Base-by-base conservation (phyloP, 176 grass and related monocot species). In the Puya raimondii region DNA sequence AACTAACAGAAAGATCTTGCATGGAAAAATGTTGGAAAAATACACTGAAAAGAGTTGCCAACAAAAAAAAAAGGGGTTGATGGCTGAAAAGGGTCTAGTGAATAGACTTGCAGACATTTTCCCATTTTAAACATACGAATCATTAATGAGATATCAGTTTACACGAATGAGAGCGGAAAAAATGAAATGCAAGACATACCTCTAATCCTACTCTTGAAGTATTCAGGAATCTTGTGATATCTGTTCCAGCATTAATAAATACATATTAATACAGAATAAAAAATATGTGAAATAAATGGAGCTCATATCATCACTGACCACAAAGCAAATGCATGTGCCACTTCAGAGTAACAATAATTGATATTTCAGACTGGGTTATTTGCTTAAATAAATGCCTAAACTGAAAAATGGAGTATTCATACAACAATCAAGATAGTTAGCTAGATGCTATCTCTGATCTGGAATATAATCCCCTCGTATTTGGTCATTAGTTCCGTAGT, bases 141-240 rank as follows among this genome's bases (percentile, higher is more conserved):
- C 15, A n/a, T n/a, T 61, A 16, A 18, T 16, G 21, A 20, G 9
- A 61, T 61, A 57, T 57, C n/a, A 13, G n/a, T 57, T 18, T 51
- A 85, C 50, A 51, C 53, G 70, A 23, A 11, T 9, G 29, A 81
- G 48, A 25, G 57, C 79, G 53, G 58, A 66, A 74, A 74, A 50
- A 67, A 22, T 78, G 70, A 64, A 69, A 72, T 56, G 49, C 15
- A 73, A 23, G 17, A 63, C 11, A 70, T 96, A 96, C 92, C 92
- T 96, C 81, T 3, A 81, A 73, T 84, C 79, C 80, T 72, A 87
- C 74, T 75, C 80, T 85, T 78, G 80, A 71, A 70, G 74, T 80
- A 74, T 81, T 91, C 29, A 91, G 82, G 59, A 80, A 85, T 83
- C 74, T 76, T 26, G 88, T 81, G 78, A 96, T 85, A 85, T 89